Conservation (phyloP, 1,139 yeast species). For the Blastobotrys arbuscula region DNA sequence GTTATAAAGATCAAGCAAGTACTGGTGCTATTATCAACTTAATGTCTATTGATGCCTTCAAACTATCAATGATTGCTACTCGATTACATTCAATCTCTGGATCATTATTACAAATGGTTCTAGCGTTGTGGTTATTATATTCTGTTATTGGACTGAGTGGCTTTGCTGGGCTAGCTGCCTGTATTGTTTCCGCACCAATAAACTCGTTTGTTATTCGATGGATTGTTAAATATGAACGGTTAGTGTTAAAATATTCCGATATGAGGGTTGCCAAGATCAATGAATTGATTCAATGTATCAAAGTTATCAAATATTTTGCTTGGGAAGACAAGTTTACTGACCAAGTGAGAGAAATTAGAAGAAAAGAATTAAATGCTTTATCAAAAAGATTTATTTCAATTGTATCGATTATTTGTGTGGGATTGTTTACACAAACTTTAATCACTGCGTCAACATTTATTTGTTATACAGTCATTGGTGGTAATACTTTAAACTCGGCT, state of each 20-base stretch:
- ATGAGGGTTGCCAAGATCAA: constrained; percentile 86
- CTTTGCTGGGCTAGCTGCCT: constrained; percentile 65
- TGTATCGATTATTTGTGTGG: constrained; percentile 58
- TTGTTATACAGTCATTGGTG: constrained; percentile 66
- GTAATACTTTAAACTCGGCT: constrained; percentile 72
- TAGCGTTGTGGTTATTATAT: constrained; percentile 65
- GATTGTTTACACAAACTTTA: constrained; percentile 76
- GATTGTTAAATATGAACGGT: constrained; percentile 63
- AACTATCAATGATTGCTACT: constrained; percentile 86
- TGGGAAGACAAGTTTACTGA: constrained; percentile 88
- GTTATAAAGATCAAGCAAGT: constrained; percentile 48
- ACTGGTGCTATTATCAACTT: constrained; percentile 87
- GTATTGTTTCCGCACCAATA: constrained; percentile 62
- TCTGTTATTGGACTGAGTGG: constrained; percentile 83
- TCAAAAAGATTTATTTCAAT: constrained; percentile 59
- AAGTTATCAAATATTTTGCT: constrained; percentile 91
- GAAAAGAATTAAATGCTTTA: constrained; percentile 59
- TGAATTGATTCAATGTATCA: constrained; percentile 88
- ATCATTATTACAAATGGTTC: constrained; percentile 60
- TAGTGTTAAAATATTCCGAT: constrained; percentile 73
- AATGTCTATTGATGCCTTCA: constrained; percentile 94
- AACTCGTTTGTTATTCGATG: constrained; percentile 68
- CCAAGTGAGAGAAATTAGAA: constrained; percentile 65
- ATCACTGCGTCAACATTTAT: constrained; percentile 78
- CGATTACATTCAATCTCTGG: constrained; percentile 77